These are phyloP conservation scores for Paraconiothyrium sp. DNA, from an alignment of 2,329 filamentous ascomycete genomes.

Conservation along the genomic window DNA sequence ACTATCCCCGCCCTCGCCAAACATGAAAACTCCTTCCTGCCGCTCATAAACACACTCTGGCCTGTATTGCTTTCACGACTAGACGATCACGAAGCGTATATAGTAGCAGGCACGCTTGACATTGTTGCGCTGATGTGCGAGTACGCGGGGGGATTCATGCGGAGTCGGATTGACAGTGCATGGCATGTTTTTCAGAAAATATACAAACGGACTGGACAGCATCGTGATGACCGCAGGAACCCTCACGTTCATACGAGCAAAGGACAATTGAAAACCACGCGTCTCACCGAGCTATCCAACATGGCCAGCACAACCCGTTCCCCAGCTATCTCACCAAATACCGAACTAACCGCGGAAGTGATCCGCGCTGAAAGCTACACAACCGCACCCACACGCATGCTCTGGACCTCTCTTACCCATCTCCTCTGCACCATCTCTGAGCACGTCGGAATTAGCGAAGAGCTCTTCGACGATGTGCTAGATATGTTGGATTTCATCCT, in stretches of 20 bases:
- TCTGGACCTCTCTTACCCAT: constrained; percentile 70
- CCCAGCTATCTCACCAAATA: neutral
- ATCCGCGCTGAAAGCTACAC: constrained; percentile 55
- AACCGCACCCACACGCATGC: constrained; percentile 65
- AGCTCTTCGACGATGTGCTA: constrained; percentile 76
- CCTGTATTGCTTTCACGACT: constrained; percentile 77
- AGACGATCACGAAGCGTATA: constrained; percentile 72
- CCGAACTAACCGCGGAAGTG: neutral
- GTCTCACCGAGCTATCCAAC: constrained; percentile 5
- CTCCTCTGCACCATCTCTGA: constrained; percentile 70
- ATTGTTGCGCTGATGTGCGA: constrained; percentile 75
- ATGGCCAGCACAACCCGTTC: constrained; percentile 2
- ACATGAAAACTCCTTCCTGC: constrained; percentile 85
- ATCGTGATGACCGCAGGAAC: constrained; percentile 10
- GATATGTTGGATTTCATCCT: constrained; percentile 63
- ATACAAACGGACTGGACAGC: constrained; percentile 31
- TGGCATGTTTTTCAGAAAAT: constrained; percentile 66
- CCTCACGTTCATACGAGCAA: neutral
- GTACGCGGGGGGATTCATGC: constrained; percentile 82
- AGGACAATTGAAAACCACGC: constrained; percentile 10
- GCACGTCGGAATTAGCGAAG: constrained; percentile 72
- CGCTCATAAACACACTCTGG: constrained; percentile 91
- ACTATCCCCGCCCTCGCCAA: constrained; percentile 75
- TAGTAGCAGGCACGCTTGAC: constrained; percentile 75
- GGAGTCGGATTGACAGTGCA: constrained; percentile 75